phyloP scores from a whole-genome alignment of 2,329 filamentous ascomycete species.

The Penicillium sp. region DNA sequence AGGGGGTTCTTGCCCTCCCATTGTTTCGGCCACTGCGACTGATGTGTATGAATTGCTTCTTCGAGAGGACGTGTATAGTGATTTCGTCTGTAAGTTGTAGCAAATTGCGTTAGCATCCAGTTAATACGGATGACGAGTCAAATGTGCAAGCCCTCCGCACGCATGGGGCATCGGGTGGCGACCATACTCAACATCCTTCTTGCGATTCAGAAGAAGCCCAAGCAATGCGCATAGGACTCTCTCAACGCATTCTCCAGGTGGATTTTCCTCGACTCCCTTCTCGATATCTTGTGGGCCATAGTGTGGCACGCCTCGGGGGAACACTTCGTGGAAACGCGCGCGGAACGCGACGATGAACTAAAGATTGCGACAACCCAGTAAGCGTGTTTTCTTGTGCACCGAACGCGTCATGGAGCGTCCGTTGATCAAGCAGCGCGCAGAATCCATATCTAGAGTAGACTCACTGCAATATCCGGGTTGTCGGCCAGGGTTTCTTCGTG shows the following conservation, averaged over 20 bases:
- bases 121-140: conserved; percentile 5
- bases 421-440: conserved; percentile 36
- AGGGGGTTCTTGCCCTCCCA: conserved; percentile 85
- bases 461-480: conserved; percentile 85
- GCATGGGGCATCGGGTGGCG: conserved; percentile 23
- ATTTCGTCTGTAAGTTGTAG: conserved; percentile 61
- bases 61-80: conserved; percentile 92
- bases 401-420: conserved; percentile 28
- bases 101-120: conserved; percentile 31
- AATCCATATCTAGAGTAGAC: conserved; percentile 42
- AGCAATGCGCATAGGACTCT: conserved; percentile 84
- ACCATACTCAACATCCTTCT: conserved; percentile 96
- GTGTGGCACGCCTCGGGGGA: conserved; percentile 80
- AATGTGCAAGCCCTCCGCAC: conserved; percentile 12
- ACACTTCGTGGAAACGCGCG: conserved; percentile 83
- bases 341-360: conserved; percentile 99
- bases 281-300: conserved; percentile 96
- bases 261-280: conserved; percentile 69
- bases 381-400: conserved; percentile 30
- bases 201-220: conserved; percentile 85
- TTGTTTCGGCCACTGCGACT: conserved; percentile 77
- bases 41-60: conserved; percentile 81
- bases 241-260: conserved; percentile 81
- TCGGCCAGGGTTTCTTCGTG: conserved; percentile 89
- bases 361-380: conserved; percentile 33